Percentiles rank a stretch among this genome's conserved stretches.
Evolutionary conservation across 106 monocot species (phyloP).

Genomic region (Dendrobium huoshanense): DNA sequence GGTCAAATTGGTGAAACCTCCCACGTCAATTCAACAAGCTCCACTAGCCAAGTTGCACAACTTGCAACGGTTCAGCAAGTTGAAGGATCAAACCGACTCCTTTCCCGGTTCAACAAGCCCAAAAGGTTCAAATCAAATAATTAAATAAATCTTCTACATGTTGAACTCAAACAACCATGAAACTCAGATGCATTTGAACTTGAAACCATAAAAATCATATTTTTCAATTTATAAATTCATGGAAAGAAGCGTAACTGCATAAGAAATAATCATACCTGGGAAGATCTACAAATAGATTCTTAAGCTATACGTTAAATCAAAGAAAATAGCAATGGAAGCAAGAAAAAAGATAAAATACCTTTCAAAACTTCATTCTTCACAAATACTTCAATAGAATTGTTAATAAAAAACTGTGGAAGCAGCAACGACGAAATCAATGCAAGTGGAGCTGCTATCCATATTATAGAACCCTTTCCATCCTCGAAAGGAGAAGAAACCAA

Average conservation of each 20-base stretch:
- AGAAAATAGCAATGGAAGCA: background rate
- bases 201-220: constrained; percentile 1
- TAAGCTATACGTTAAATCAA: background rate
- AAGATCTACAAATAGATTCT: background rate
- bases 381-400: constrained; percentile 28
- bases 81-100: too few relatives aligned
- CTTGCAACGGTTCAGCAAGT: too few relatives aligned
- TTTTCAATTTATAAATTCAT: background rate
- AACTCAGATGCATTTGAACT: background rate
- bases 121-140: too few relatives aligned
- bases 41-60: too few relatives aligned
- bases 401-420: constrained; percentile 53
- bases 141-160: too few relatives aligned
- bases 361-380: constrained; percentile 40
- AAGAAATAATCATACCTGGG: background rate
- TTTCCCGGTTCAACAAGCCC: too few relatives aligned
- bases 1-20: too few relatives aligned
- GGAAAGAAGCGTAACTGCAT: background rate
- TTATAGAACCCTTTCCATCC: constrained; percentile 40
- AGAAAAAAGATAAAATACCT: constrained; percentile 22
- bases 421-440: constrained; percentile 53
- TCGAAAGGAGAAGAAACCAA: constrained; percentile 49
- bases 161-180: background rate
- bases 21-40: too few relatives aligned
- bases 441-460: constrained; percentile 49